These are phyloP conservation scores for Pseudopithomyces maydicus DNA, from an alignment of 2,329 filamentous ascomycete genomes.

Conservation along the genomic window DNA sequence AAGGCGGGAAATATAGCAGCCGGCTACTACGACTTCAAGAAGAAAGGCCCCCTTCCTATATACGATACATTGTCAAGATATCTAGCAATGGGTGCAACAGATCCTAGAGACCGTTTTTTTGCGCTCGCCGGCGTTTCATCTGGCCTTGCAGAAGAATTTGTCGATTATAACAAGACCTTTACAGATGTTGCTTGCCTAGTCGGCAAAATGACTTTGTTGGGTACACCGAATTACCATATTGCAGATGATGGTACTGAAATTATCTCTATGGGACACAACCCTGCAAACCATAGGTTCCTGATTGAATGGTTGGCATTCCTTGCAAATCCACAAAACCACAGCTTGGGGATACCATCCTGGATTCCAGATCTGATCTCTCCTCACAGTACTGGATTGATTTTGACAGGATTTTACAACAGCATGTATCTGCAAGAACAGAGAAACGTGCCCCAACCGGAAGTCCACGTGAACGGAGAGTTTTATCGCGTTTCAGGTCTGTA, in stretches of 20 bases:
- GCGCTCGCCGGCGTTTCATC: slow-evolving; percentile 12
- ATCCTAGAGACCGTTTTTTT: slow-evolving; percentile 18
- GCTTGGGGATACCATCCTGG: slow-evolving; percentile 11
- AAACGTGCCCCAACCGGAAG: slow-evolving; percentile 1
- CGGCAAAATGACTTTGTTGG: slow-evolving; percentile 9
- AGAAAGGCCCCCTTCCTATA: slow-evolving; percentile 12
- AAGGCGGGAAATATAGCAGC: slow-evolving; percentile 6
- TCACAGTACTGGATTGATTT: slow-evolving; percentile 8
- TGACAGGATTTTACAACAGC: slow-evolving; percentile 13
- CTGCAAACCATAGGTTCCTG: neutral
- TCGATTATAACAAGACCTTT: slow-evolving; percentile 7
- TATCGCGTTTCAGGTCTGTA: neutral
- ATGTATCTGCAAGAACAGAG: slow-evolving; percentile 3
- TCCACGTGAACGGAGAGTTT: neutral
- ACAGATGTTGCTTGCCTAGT: slow-evolving; percentile 7
- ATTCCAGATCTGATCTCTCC: slow-evolving; percentile 13
- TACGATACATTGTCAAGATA: slow-evolving; percentile 6
- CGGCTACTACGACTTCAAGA: slow-evolving; percentile 7
- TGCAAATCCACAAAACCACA: slow-evolving; percentile 9
- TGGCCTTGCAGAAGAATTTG: slow-evolving; percentile 1
- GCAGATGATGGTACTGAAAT: neutral
- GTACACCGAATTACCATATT: neutral
- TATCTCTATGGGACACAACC: neutral
- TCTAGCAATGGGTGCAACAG: slow-evolving; percentile 13
- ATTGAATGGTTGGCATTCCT: slow-evolving; percentile 12